Percentiles rank a stretch among this genome's conserved stretches.
These are phyloP conservation scores for Luffa acutangula DNA, from an alignment of 306 rosid genomes.

Conservation along the genomic window DNA sequence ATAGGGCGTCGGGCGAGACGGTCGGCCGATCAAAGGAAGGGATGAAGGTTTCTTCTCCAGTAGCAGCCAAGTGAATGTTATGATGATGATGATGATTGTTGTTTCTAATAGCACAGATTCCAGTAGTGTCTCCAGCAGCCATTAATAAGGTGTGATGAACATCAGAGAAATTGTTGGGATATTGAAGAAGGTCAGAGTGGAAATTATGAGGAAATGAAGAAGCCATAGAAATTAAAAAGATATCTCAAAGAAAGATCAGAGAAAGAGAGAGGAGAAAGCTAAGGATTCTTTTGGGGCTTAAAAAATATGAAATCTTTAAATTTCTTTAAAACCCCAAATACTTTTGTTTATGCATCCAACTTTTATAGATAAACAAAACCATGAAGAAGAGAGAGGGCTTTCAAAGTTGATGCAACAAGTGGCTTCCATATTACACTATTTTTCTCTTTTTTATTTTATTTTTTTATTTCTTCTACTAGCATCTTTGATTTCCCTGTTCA, in stretches of 20 bases:
- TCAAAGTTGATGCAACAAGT: background rate
- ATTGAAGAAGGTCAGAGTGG: background rate
- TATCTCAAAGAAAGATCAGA: background rate
- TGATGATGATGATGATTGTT: background rate
- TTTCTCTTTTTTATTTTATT: background rate
- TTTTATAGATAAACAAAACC: background rate
- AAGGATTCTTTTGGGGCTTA: background rate
- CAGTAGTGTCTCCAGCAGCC: background rate
- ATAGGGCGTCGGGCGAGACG: background rate
- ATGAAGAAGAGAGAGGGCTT: background rate
- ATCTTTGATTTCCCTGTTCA: background rate
- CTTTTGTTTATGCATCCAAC: background rate
- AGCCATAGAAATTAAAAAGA: background rate
- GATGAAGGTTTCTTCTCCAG: background rate
- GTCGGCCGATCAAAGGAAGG: background rate
- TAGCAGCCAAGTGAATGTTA: background rate
- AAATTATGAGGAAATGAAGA: slow-evolving; percentile 5
- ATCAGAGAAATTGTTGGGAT: background rate
- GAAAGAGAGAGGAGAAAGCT: background rate
- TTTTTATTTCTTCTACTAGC: background rate
- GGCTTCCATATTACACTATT: too few relatives aligned
- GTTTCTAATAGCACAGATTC: background rate
- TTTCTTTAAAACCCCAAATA: background rate
- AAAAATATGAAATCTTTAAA: background rate
- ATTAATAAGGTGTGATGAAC: background rate